These are phyloP conservation scores for Euphrasia confusa DNA, from an alignment of 257 asterid genomes.

Conservation along the genomic window DNA sequence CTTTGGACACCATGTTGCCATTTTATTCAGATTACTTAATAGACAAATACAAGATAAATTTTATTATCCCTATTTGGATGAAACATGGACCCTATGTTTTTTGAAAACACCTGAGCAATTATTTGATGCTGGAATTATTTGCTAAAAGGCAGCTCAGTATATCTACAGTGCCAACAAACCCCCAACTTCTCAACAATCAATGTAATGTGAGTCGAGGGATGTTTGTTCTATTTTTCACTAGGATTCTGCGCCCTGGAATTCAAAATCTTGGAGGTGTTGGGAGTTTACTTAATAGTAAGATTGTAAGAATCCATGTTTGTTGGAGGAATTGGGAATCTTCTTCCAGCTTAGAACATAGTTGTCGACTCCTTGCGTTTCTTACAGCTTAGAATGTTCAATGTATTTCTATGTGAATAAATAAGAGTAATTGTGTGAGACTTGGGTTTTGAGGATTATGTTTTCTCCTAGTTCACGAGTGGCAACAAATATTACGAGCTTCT, in stretches of 20 bases:
- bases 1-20: not conserved
- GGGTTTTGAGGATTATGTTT: not conserved
- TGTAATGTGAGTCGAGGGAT: not conserved
- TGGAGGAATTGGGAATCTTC: not conserved
- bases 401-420: not conserved
- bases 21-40: not conserved
- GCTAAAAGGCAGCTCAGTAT: slow-evolving; percentile 1
- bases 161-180: not conserved
- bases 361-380: not conserved
- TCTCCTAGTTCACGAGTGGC: not conserved
- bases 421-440: not conserved
- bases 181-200: not conserved
- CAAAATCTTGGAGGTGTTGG: not conserved
- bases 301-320: not conserved
- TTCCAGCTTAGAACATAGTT: not conserved
- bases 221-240: no score
- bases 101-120: not conserved
- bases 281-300: no score
- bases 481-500: not conserved
- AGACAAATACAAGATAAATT: not conserved
- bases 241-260: not conserved
- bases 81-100: slow-evolving; percentile 1
- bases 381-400: not conserved
- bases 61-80: not conserved
- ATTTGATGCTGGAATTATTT: slow-evolving; percentile 1